Evolutionary conservation across 306 rosid genomes (phyloP).

Genomic region (Chamaecrista fasciculata): DNA sequence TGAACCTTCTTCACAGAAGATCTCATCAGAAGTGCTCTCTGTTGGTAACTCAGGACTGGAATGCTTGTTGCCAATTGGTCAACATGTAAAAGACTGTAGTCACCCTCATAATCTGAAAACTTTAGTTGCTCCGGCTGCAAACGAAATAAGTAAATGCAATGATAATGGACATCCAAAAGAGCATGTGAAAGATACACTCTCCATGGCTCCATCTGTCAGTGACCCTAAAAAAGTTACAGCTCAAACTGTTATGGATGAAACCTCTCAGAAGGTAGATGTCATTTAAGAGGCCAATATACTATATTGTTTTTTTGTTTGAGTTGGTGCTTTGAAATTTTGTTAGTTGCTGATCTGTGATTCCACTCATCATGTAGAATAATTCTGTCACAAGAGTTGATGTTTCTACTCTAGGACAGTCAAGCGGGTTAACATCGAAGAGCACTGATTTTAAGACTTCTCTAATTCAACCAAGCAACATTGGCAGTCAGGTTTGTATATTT

Average conservation of each 20-base stretch:
- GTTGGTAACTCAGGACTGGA: constrained; percentile 32
- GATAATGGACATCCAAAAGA: constrained; percentile 37
- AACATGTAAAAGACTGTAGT: constrained; percentile 23
- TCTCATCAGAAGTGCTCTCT: constrained; percentile 17
- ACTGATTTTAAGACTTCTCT: constrained; percentile 22
- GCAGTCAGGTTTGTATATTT: constrained; percentile 36
- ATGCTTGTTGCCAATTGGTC: constrained; percentile 31
- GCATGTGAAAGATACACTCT: constrained; percentile 21
- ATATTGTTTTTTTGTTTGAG: not conserved
- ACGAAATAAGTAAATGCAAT: constrained; percentile 6
- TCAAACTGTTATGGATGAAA: constrained; percentile 27
- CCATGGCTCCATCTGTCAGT: constrained; percentile 15
- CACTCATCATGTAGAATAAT: constrained; percentile 27
- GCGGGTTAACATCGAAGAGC: constrained; percentile 25
- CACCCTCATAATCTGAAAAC: constrained; percentile 25
- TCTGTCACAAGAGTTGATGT: constrained; percentile 18
- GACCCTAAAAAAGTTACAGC: constrained; percentile 31
- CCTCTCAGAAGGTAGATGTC: constrained; percentile 45
- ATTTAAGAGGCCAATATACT: not conserved
- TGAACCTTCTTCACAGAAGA: constrained; percentile 32
- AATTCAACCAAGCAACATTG: constrained; percentile 28
- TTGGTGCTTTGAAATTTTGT: constrained; percentile 18
- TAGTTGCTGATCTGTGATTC: constrained; percentile 25
- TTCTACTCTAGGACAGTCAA: constrained; percentile 23
- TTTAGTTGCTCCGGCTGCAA: constrained; percentile 26